Base-by-base conservation (phyloP, 306 rosid genomes). In the Luffa aegyptiaca region DNA sequence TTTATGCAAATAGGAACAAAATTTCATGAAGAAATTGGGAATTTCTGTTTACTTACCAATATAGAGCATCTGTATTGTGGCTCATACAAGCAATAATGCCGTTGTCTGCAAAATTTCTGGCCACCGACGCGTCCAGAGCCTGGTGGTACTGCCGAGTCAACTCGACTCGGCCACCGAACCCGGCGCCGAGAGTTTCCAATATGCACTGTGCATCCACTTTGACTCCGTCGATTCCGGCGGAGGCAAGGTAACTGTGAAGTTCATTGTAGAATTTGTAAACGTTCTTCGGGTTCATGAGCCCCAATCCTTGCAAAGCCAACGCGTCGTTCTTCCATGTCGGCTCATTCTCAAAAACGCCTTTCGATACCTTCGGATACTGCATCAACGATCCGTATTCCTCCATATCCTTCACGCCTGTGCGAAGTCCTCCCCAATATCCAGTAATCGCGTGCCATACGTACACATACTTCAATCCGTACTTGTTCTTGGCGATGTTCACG, bases 361-460 rank as follows among this genome's bases (percentile, higher is more conserved):
- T 86, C 0, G 96, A 90, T 55, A 91, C 76, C 0, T 35, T 52
- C 0, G 97, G 97, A 11, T 81, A 92, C 77, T 82, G 89, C 87
- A 92, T 76, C 66, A 53, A 76, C 3, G 96, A 84, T 20, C 79
- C 92, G 59, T 84, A 95, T 21, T 89, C 92, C 68, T 88, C 92
- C 88, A 88, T 86, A 21, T 91, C 97, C 86, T 89, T 85, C 75
- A 70, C 89, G 0, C 91, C 97, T 0, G 97, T 92, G 0, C 86
- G 74, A 49, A 95, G 96, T 31, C 98, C 98, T 3, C 98, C 98
- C 98, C 98, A 95, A 61, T 95, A 95, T 0, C 98, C 98, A 0
- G 95, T 95, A 1, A 95, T 92, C 0, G 98, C 97, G 79, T 95
- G 98, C 98, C 98, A 95, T 0, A 95, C 97, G 46, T 92, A 95